phyloP scores from a whole-genome alignment of 2,329 filamentous ascomycete species.

The Botrytis squamosa region DNA sequence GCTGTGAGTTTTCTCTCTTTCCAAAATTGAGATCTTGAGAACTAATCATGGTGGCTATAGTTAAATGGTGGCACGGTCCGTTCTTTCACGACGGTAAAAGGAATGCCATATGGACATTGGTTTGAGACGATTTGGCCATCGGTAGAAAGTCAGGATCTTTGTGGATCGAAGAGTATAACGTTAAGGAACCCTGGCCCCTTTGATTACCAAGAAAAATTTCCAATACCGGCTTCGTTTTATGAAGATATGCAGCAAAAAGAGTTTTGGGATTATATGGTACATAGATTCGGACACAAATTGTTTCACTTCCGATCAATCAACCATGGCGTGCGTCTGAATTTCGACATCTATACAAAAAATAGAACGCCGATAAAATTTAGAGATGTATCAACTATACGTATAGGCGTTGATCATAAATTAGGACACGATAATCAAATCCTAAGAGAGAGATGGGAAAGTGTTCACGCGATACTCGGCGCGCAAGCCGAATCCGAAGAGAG shows the following conservation, averaged over 20 bases:
- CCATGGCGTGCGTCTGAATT: constrained; percentile 13
- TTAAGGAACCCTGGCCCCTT: constrained; percentile 21
- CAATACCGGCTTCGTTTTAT: constrained; percentile 27
- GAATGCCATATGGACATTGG: constrained; percentile 26
- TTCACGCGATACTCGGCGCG: background rate
- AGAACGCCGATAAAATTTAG: background rate
- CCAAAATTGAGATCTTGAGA: background rate
- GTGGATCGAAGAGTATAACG: background rate
- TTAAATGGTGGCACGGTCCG: background rate
- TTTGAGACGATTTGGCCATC: constrained; percentile 22
- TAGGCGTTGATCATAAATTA: background rate
- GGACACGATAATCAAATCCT: background rate
- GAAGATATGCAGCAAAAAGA: constrained; percentile 29
- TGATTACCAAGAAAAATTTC: constrained; percentile 20
- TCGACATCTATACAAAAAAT: background rate
- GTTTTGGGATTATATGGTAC: constrained; percentile 28
- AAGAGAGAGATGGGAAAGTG: background rate
- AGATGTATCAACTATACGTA: background rate
- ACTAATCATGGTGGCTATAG: background rate
- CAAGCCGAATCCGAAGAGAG: background rate
- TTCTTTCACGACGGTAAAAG: background rate
- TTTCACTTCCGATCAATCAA: constrained; percentile 22
- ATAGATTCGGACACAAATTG: constrained; percentile 23
- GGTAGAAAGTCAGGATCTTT: background rate
- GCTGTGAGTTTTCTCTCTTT: constrained; percentile 18